phyloP scores from a whole-genome alignment of 495 filamentous ascomycete species.

The Penicillium silybi region DNA sequence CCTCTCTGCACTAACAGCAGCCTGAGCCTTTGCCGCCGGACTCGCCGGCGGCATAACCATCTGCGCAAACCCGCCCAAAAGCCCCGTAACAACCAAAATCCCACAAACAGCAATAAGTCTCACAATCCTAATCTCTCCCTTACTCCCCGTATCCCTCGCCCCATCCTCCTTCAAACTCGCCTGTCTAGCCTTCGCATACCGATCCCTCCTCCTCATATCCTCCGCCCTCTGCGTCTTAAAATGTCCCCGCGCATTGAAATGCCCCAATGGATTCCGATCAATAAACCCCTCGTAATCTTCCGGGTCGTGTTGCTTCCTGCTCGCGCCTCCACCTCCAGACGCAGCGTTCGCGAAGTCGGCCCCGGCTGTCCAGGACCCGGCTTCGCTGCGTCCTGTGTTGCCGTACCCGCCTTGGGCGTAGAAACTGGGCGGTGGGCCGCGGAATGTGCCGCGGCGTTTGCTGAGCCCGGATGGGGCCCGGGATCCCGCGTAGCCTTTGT shows the following conservation, averaged over 20 bases:
- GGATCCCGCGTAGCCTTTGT: slow-evolving; percentile 55
- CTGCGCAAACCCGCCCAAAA: slow-evolving; percentile 20
- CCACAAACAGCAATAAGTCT: slow-evolving; percentile 44
- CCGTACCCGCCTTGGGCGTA: slow-evolving; percentile 68
- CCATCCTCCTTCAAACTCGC: slow-evolving; percentile 22
- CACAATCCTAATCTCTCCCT: slow-evolving; percentile 30
- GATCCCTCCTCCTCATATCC: slow-evolving; percentile 46
- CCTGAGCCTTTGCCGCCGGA: background rate
- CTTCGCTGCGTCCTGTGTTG: slow-evolving; percentile 15
- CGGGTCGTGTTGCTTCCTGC: slow-evolving; percentile 10
- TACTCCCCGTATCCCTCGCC: slow-evolving; percentile 4
- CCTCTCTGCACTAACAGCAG: background rate
- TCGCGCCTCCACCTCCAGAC: slow-evolving; percentile 4
- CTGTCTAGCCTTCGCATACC: slow-evolving; percentile 24
- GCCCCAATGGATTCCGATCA: slow-evolving; percentile 50
- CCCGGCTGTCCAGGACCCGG: slow-evolving; percentile 5
- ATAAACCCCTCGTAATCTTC: slow-evolving; percentile 45
- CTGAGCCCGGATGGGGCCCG: slow-evolving; percentile 77
- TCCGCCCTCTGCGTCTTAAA: slow-evolving; percentile 63
- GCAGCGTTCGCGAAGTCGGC: slow-evolving; percentile 3
- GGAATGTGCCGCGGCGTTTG: slow-evolving; percentile 67
- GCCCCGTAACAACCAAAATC: slow-evolving; percentile 28
- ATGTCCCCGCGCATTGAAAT: slow-evolving; percentile 66
- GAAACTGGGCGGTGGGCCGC: slow-evolving; percentile 86
- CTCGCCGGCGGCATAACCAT: background rate